Base-by-base conservation (phyloP, 2,329 filamentous ascomycete species). In the Claviceps pusilla region DNA sequence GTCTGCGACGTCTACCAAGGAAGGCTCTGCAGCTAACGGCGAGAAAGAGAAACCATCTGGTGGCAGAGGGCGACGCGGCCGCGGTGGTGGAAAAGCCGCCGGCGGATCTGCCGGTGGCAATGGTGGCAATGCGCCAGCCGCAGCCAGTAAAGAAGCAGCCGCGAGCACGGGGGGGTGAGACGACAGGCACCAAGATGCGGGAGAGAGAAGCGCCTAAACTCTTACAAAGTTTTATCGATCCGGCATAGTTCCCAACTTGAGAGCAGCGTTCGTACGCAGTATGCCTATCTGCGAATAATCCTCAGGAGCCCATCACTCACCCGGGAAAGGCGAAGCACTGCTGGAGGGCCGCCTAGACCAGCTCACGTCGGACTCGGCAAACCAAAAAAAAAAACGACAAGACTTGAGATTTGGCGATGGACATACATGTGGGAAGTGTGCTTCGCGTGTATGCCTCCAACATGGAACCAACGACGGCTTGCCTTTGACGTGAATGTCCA, bases 61-160 rank as follows among this genome's bases (percentile, higher is more conserved):
- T 31, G 58, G 65, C 24, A 64, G 64, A 46, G 66, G 65, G 16
- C 63, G 67, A 58, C 65, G 66, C 19, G 66, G 64, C 45, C 60
- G 66, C 46, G 66, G 66, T 28, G 63, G 58, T 12, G 62, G 56
- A n/a, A 57, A 63, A 10, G 56, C 52, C 43, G 59, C 56, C 28
- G 56, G 58, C 45, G 56, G 59, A 55, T 16, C 47, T 29, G 29
- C 56, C 19, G 19, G 19, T 19, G 19, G 19, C 7, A 55, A 56
- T 19, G 60, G 52, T 33, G 5, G 10, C 50, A 50, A 51, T 24
- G 53, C n/a, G 16, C 51, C 50, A n/a, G 14, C 52, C 31, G 46
- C 52, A 11, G 54, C 57, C 10, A 50, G 48, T 3, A 48, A 50
- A 29, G 51, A 49, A 3, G 45, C 56, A 28, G 11, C 52, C 28